Base-by-base conservation (phyloP, 805 yeast genomes). In the Kazachstania psychrophila region DNA sequence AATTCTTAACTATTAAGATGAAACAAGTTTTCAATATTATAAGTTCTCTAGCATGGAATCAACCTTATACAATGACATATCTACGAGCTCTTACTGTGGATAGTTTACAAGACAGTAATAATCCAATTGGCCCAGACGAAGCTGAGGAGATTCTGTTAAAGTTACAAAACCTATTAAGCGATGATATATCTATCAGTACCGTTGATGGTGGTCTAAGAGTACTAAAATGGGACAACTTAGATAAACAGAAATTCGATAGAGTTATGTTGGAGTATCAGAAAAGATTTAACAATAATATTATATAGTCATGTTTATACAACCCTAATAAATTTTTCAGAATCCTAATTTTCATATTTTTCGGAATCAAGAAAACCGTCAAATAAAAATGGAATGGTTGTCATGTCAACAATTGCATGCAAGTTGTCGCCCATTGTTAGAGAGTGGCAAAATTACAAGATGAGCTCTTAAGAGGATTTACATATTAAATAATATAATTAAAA, bases 11-110 rank as follows among this genome's bases (percentile, higher is more conserved):
- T 1, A 48, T 48, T 10, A 58, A 58, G 35, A 53, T 55, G 52
- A 45, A 28, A 23, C 60, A 55, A 31, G 51, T 58, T 1, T 54
- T 48, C 15, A 50, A 51, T 10, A 54, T 58, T 11, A 38, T 56
- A 6, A 37, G 40, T 15, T 46, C 54, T 11, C 30, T 56, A 18
- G 41, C 46, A 5, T 39, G 45, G 39, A 42, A 44, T 17, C 34
- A 39, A 30, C 62, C 62, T 10, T 55, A 58, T 28, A 58, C 62
- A 0, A 43, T 32, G 8, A 54, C 58, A 6, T 46, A 54, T 30
- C 29, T 58, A 11, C 39, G 46, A 19, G 31, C 47, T 5, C 30
- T 58, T 12, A 48, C 56, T 31, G 59, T 53, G 8, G 62, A 58
- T 31, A 47, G 54, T 36, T 43, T 58, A 23, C 49, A 46, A 29